Conservation (phyloP, 2,329 filamentous ascomycete species). For the Fusarium humuli region DNA sequence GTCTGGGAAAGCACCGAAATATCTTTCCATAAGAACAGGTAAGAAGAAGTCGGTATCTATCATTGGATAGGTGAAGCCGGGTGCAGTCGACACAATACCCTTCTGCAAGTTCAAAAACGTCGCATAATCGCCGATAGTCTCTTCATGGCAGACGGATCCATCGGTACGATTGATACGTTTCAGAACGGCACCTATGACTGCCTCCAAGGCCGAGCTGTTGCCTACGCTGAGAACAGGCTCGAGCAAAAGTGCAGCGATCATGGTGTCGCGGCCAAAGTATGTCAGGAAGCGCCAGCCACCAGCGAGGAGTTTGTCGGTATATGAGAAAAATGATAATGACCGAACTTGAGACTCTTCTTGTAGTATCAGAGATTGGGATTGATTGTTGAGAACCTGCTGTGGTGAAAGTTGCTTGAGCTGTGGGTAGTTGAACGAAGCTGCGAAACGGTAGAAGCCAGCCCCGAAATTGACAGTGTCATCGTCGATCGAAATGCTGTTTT, state of each 20-base stretch:
- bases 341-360: constrained; percentile 42
- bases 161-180: constrained; percentile 71
- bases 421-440: constrained; percentile 71
- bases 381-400: constrained; percentile 61
- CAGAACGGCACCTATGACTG: constrained; percentile 69
- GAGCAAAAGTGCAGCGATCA: constrained; percentile 70
- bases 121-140: constrained; percentile 73
- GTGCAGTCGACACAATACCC: constrained; percentile 63
- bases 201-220: constrained; percentile 67
- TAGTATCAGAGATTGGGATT: constrained; percentile 58
- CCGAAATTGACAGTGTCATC: constrained; percentile 60
- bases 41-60: constrained; percentile 73
- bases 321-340: constrained; percentile 70
- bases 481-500: constrained; percentile 47
- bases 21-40: constrained; percentile 67
- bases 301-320: constrained; percentile 70
- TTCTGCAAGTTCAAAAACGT: constrained; percentile 68
- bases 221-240: constrained; percentile 68
- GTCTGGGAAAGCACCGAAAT: constrained; percentile 62
- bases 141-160: constrained; percentile 72
- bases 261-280: constrained; percentile 74
- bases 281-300: constrained; percentile 75
- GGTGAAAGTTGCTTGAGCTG: constrained; percentile 67
- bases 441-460: constrained; percentile 67
- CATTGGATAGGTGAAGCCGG: constrained; percentile 70